A percentile compares a stretch with the other conserved stretches of the same genome.
Conservation (phyloP, 2,329 filamentous ascomycete species). For the Aspergillus sp. region DNA sequence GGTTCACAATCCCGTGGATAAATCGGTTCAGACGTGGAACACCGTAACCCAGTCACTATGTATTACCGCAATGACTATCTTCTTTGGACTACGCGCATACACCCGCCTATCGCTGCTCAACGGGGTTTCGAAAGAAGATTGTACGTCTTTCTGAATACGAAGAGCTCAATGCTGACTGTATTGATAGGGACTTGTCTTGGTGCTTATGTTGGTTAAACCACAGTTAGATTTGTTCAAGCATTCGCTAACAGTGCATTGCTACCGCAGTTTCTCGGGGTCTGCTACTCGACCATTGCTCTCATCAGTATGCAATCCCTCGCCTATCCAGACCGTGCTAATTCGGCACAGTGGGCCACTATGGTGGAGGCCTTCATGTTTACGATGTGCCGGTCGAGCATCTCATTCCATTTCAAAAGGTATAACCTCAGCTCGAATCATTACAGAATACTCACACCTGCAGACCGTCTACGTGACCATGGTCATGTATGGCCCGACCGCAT, state of each 20-base stretch:
- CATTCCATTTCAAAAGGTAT: constrained; percentile 38
- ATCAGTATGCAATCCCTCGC: constrained; percentile 17
- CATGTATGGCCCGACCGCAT: constrained; percentile 48
- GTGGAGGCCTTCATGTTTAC: constrained; percentile 37
- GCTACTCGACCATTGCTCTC: constrained; percentile 24
- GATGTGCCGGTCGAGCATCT: constrained; percentile 32
- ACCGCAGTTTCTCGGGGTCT: constrained; percentile 20
- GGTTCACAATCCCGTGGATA: constrained; percentile 12
- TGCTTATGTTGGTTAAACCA: constrained; percentile 13
- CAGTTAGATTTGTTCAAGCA: background rate
- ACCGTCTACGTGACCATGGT: constrained; percentile 46
- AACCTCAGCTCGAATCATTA: background rate
- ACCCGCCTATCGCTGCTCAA: constrained; percentile 23
- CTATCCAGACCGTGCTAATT: constrained; percentile 9
- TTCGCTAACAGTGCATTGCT: background rate
- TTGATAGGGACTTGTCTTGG: constrained; percentile 18
- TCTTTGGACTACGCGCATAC: constrained; percentile 25
- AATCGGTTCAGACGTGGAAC: constrained; percentile 27
- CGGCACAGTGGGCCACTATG: constrained; percentile 30
- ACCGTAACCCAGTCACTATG: constrained; percentile 27
- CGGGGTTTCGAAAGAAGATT: constrained; percentile 26
- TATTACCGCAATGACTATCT: constrained; percentile 25
- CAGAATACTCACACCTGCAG: constrained; percentile 17
- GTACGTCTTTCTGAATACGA: constrained; percentile 15
- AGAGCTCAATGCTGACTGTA: background rate